Conservation (phyloP, 495 filamentous ascomycete genomes). For the Hamigera avellanea region DNA sequence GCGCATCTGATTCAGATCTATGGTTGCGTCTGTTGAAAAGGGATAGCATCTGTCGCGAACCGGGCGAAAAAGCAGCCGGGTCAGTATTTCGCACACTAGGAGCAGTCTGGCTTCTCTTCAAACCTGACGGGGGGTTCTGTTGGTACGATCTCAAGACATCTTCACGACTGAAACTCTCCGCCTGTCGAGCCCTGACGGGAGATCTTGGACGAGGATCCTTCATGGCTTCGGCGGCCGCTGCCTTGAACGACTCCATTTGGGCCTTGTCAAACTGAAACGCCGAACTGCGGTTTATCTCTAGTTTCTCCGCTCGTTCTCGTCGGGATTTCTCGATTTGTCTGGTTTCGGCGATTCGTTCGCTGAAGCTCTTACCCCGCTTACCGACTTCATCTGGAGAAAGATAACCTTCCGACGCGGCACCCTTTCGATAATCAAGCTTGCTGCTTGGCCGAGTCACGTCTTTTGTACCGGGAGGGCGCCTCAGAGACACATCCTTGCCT, state of each 20-base stretch:
- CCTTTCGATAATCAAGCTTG: slow-evolving; percentile 19
- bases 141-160: slow-evolving; percentile 45
- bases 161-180: slow-evolving; percentile 46
- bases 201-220: slow-evolving; percentile 20
- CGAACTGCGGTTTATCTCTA: slow-evolving; percentile 49
- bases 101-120: slow-evolving; percentile 42
- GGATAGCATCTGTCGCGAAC: slow-evolving; percentile 9
- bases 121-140: slow-evolving; percentile 12
- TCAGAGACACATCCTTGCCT: slow-evolving; percentile 75
- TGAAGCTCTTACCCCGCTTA: slow-evolving; percentile 59
- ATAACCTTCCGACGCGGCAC: slow-evolving; percentile 13
- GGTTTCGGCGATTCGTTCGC: slow-evolving; percentile 68
- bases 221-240: slow-evolving; percentile 37
- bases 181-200: slow-evolving; percentile 31
- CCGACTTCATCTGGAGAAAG: slow-evolving; percentile 14
- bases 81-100: slow-evolving; percentile 27
- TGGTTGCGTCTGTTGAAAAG: slow-evolving; percentile 15
- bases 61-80: slow-evolving; percentile 1
- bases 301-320: slow-evolving; percentile 42
- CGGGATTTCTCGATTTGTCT: slow-evolving; percentile 36
- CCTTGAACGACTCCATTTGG: slow-evolving; percentile 56
- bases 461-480: slow-evolving; percentile 46
- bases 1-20: slow-evolving; percentile 20
- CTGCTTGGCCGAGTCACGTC: slow-evolving; percentile 17
- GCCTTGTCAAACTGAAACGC: slow-evolving; percentile 58